These are phyloP conservation scores for Trichoderma oligosporum DNA, from an alignment of 2,329 filamentous ascomycete genomes.

Conservation along the genomic window DNA sequence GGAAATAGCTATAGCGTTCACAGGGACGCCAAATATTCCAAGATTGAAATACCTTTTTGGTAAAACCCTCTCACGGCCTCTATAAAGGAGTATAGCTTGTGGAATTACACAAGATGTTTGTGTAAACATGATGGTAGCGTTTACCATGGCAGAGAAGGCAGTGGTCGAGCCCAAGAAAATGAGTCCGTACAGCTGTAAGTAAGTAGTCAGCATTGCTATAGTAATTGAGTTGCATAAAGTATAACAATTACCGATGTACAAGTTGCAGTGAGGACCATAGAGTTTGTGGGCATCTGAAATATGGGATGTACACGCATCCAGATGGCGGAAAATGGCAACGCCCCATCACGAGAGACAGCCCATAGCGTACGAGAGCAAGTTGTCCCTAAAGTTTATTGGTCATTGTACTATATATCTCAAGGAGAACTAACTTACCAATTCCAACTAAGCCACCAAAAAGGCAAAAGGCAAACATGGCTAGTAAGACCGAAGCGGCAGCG, in stretches of 20 bases:
- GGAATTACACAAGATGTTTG: slow-evolving; percentile 28
- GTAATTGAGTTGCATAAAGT: not conserved
- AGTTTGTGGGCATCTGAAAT: slow-evolving; percentile 30
- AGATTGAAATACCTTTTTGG: slow-evolving; percentile 27
- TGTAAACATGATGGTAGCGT: slow-evolving; percentile 28
- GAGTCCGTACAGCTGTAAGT: slow-evolving; percentile 27
- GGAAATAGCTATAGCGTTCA: slow-evolving; percentile 25
- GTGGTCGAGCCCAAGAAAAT: slow-evolving; percentile 31
- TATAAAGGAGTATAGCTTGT: slow-evolving; percentile 27
- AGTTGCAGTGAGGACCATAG: slow-evolving; percentile 22
- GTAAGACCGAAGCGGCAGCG: slow-evolving; percentile 19
- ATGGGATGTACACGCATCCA: slow-evolving; percentile 24
- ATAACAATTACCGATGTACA: slow-evolving; percentile 7
- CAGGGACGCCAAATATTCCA: slow-evolving; percentile 24
- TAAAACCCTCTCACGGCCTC: slow-evolving; percentile 27
- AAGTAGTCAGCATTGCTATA: not conserved
- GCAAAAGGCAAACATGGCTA: slow-evolving; percentile 25
- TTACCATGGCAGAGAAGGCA: slow-evolving; percentile 29
- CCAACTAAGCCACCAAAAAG: slow-evolving; percentile 24
- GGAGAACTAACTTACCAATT: not conserved
- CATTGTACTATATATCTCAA: not conserved
- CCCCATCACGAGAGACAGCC: slow-evolving; percentile 27
- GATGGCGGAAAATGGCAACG: slow-evolving; percentile 26
- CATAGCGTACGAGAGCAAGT: slow-evolving; percentile 25
- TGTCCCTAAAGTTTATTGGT: slow-evolving; percentile 15